Evolutionary conservation across 352 stramenopile species (phyloP).

Genomic region (Pythium insidiosum): DNA sequence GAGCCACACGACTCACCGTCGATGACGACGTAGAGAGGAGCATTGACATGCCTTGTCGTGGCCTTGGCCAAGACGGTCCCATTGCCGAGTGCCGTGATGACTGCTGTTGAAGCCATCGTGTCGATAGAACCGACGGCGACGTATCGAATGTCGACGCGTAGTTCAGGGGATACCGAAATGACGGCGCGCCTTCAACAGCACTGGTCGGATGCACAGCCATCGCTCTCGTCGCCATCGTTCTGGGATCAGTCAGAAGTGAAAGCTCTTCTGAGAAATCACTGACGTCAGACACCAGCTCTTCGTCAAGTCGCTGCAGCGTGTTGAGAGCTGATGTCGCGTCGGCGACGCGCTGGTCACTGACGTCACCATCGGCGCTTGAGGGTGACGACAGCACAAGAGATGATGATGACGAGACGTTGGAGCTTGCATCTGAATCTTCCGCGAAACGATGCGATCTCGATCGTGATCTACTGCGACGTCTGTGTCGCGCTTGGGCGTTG

Average conservation of each 20-base stretch:
- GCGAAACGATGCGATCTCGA: slow-evolving; percentile 1
- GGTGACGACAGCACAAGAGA: not conserved
- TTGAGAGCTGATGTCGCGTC: slow-evolving; percentile 3
- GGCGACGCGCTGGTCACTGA: slow-evolving; percentile 1
- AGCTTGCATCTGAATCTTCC: slow-evolving; percentile 15
- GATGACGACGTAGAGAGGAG: too few species aligned
- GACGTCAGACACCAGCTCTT: slow-evolving; percentile 15
- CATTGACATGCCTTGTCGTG: too few species aligned
- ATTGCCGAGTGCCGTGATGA: too few species aligned
- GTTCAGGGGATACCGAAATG: not conserved
- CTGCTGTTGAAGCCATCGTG: not conserved
- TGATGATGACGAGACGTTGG: slow-evolving; percentile 1
- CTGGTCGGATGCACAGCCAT: not conserved
- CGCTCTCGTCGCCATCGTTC: not conserved
- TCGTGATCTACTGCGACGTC: too few species aligned
- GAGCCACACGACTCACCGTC: too few species aligned
- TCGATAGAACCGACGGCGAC: not conserved
- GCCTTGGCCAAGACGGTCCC: too few species aligned
- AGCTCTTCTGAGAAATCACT: slow-evolving; percentile 13
- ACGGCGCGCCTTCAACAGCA: not conserved
- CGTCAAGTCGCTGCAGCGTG: slow-evolving; percentile 14
- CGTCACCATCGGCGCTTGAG: not conserved
- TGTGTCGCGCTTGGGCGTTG: too few species aligned
- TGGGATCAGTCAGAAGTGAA: not conserved
- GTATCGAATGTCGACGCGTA: not conserved